Conservation (phyloP, 495 filamentous ascomycete genomes). For the Annulohypoxylon nitens region DNA sequence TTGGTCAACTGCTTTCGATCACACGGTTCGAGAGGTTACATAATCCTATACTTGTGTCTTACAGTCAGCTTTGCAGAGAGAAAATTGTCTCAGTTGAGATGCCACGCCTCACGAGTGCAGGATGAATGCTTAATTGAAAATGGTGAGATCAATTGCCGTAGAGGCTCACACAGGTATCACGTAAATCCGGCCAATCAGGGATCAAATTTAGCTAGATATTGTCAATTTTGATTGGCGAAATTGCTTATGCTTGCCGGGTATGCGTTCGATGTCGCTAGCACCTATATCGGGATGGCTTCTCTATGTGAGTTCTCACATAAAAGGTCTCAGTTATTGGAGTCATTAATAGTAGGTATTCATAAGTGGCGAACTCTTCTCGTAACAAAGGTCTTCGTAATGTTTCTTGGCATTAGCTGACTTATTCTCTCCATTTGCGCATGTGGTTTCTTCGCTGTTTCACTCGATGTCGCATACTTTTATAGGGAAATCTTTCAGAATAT, state of each 20-base stretch:
- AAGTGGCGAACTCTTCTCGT: not conserved
- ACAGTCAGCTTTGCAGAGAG: not conserved
- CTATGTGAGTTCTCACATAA: not conserved
- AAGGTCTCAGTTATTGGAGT: not conserved
- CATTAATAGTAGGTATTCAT: not conserved
- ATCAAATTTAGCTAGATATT: not conserved
- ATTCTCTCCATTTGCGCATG: not conserved
- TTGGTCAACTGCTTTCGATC: not conserved
- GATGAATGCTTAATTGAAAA: not conserved
- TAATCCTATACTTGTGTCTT: not conserved
- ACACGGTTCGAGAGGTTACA: not conserved
- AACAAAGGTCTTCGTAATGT: conserved; percentile 1
- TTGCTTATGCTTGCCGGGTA: not conserved
- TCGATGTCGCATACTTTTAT: not conserved
- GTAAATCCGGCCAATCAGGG: not conserved
- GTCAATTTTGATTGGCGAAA: not conserved
- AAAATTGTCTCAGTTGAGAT: not conserved
- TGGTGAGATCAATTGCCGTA: not conserved
- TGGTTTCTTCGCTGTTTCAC: conserved; percentile 5
- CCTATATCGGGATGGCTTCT: not conserved
- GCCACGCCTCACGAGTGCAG: not conserved
- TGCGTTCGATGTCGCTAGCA: not conserved
- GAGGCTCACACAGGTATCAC: not conserved
- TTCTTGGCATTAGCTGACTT: conserved; percentile 5
- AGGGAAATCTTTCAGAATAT: not conserved